These are phyloP conservation scores for Colletotrichum agaves DNA, from an alignment of 2,329 filamentous ascomycete genomes.

Conservation along the genomic window DNA sequence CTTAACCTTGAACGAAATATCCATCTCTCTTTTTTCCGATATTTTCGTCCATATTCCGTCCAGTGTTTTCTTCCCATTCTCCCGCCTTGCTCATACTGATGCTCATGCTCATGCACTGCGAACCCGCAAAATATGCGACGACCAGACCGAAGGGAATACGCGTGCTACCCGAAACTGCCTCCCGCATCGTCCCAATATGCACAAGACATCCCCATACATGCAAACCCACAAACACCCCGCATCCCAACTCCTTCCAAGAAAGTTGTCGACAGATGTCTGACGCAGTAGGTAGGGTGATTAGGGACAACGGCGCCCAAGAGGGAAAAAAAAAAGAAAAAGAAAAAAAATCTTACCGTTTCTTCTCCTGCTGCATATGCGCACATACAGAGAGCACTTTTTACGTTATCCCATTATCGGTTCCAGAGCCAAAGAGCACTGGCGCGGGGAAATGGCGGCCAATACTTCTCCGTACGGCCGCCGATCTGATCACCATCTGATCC, in stretches of 20 bases:
- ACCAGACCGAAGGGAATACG: background rate
- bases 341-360: conserved; percentile 1
- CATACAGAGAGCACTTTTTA: conserved; percentile 29
- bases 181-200: conserved; percentile 14
- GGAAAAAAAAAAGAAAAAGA: too few relatives aligned
- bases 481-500: background rate
- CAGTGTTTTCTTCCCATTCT: background rate
- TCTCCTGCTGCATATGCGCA: conserved; percentile 1
- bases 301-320: background rate
- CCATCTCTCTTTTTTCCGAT: conserved; percentile 1
- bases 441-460: too few relatives aligned
- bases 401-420: background rate
- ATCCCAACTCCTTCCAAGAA: background rate
- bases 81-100: background rate
- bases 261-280: conserved; percentile 4
- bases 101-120: background rate
- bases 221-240: background rate
- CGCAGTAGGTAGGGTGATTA: conserved; percentile 26
- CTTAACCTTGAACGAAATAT: background rate
- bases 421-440: background rate
- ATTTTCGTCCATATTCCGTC: background rate
- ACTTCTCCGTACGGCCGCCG: background rate
- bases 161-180: conserved; percentile 1
- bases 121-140: background rate
- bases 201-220: background rate